Evolutionary conservation across 75 land plant species (phyloP), one percentile per base, ranked within the genome.

Genomic region (Larix kaempferi): DNA sequence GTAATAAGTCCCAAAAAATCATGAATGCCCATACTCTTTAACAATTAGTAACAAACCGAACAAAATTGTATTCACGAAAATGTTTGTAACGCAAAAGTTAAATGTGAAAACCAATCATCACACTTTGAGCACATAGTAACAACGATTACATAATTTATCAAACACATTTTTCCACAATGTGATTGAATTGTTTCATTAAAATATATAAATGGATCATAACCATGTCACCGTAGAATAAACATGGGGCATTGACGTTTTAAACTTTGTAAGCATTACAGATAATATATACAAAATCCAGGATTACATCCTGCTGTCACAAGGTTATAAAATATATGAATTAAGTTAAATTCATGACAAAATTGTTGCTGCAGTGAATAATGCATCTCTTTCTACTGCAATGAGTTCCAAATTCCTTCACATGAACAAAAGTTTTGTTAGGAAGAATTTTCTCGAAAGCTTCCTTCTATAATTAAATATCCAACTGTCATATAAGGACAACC

Each of bases 291-390:
- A 67, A 67, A 15, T 37, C 23, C 6, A 22, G 44, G 39, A 67
- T 39, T n/a, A 39, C 71, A 33, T 67, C 72, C 72, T 16, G 44
- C 7, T 37, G 37, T 67, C 21, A 39, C 5, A 22, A 17, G 39
- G 17, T 66, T 17, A 44, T 66, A 14, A 35, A 66, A 66, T 4
- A 66, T 4, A 35, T 19, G 39, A 37, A 67, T 67, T 67, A 67
- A 27, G 39, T 39, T 17, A 37, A 37, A 17, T 44, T 67, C 12
- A 21, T 39, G 49, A 67, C 52, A 69, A 6, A 41, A 69, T 69
- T 41, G 72, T 69, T 69, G 72, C n/a, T 69, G 72, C 72, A 69
- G 52, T 69, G 35, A 69, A 69, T 41, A 69, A 41, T n/a, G 72
- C 72, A n/a, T 69, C 72, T 69, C 49, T 39, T 69, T 25, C 72